Conservation (phyloP, 1,284 basidiomycete species). For the Coniferiporia sulphurascens region DNA sequence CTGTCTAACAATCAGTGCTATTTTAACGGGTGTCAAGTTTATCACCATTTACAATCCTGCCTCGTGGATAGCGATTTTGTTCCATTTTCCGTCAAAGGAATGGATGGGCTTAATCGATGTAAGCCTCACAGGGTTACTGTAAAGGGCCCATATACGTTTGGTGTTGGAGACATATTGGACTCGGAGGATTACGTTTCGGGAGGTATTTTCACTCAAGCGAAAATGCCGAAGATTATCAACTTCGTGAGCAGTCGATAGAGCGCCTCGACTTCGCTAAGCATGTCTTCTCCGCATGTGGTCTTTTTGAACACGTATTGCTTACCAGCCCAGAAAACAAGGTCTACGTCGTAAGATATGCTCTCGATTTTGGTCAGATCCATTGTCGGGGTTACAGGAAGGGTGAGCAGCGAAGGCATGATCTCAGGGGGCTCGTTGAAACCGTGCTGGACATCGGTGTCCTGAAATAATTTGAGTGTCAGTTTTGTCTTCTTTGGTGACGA, state of each 20-base stretch:
- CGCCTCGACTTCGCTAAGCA: no score
- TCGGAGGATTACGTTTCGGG: constrained; percentile 82
- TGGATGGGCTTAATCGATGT: constrained; percentile 87
- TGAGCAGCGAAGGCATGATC: not conserved
- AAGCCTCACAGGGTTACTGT: constrained; percentile 90
- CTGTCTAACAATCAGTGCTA: constrained; percentile 88
- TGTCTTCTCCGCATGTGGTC: no score
- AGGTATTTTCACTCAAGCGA: constrained; percentile 97
- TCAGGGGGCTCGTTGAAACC: not conserved
- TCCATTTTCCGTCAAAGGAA: constrained; percentile 96
- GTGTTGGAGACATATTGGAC: constrained; percentile 84
- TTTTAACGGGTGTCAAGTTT: constrained; percentile 95
- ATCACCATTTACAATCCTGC: constrained; percentile 94
- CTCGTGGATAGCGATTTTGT: constrained; percentile 98
- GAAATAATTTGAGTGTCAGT: not conserved
- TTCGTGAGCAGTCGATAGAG: constrained; percentile 82
- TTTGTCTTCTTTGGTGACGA: not conserved
- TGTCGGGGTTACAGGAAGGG: not conserved
- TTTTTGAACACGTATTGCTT: constrained; percentile 7
- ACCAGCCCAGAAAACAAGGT: not conserved
- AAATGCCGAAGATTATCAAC: constrained; percentile 95
- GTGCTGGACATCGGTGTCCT: not conserved
- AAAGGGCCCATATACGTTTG: constrained; percentile 95
- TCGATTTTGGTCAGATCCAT: not conserved
- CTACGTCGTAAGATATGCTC: not conserved